phyloP scores from a whole-genome alignment of 2,329 filamentous ascomycete genomes.

The Fusarium anthophilum region DNA sequence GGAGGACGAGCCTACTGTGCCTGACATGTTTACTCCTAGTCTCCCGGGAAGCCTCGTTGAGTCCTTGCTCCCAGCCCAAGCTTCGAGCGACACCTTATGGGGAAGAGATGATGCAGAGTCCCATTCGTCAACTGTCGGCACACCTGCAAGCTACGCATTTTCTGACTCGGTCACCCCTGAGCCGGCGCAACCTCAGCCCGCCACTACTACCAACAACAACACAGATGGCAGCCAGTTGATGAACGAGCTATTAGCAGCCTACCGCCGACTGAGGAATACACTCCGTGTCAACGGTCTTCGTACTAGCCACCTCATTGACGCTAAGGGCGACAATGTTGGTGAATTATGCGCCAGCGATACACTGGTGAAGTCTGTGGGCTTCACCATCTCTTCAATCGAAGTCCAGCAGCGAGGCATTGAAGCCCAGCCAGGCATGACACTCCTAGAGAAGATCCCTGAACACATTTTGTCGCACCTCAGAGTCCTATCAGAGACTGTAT shows the following conservation, averaged over 20 bases:
- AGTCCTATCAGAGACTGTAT: conserved; percentile 86
- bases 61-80: conserved; percentile 49
- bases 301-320: conserved; percentile 49
- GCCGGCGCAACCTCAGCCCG: conserved; percentile 23
- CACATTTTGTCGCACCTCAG: conserved; percentile 87
- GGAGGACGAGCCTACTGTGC: conserved; percentile 46
- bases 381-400: conserved; percentile 87
- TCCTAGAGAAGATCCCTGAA: conserved; percentile 86
- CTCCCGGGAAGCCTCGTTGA: conserved; percentile 52
- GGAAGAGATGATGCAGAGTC: conserved; percentile 47
- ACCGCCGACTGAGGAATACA: conserved; percentile 68
- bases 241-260: conserved; percentile 67
- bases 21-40: conserved; percentile 49
- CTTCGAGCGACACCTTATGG: conserved; percentile 55
- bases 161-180: conserved; percentile 47
- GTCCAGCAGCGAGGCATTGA: conserved; percentile 90
- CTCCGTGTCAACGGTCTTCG: conserved; percentile 64
- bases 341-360: conserved; percentile 66
- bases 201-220: conserved; percentile 1
- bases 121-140: conserved; percentile 47
- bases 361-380: conserved; percentile 75
- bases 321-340: conserved; percentile 46
- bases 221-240: conserved; percentile 47
- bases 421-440: conserved; percentile 74
- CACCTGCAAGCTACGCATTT: conserved; percentile 56